Evolutionary conservation across 208 protist species (phyloP), one percentile per base, ranked within the genome.

Genomic region (Acanthamoeba royreba): DNA sequence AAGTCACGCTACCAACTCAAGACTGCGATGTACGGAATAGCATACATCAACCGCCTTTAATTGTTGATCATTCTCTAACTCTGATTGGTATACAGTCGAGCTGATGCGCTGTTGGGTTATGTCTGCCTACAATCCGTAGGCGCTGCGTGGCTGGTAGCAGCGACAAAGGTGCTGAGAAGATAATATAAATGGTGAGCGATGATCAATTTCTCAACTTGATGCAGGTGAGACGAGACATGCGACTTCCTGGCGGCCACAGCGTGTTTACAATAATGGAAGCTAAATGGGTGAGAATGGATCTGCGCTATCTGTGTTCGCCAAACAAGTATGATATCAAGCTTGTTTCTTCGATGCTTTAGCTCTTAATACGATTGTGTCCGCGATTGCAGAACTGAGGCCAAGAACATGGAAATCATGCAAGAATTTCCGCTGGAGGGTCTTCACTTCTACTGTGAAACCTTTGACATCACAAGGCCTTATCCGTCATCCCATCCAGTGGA

Each of bases 391-490:
- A 33, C 17, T 19, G 95, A 86, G 9, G 46, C 40, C 35, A 94
- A 93, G 35, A 96, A 96, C 86, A 63, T 89, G 38, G 95, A 96
- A 53, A 33, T 72, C 46, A 63, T 97, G 31, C 45, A 58, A 53
- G 69, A 66, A 13, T 97, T 96, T 47, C 96, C 93, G 19, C 42
- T 97, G 0, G 96, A 97, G 25, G 94, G 94, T 4, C 66, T 95
- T 15, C 97, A 97, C 81, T 97, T 95, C 35, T 97, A 97, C 63
- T 97, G 94, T 46, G 97, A 97, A 38, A 96, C 92, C 0, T 96
- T 93, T 47, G 96, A 97, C 72, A 35, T 97, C 13, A 97, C 97
- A 2, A 42, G 91, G 52, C 93, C 88, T 28, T 97, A 96, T 28
- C 96, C 96, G 11, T 96, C 95, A 8, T 58, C 38, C 38, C 28